Base-by-base conservation (phyloP, 2,329 filamentous ascomycete species). In the Tolypocladium sp. region DNA sequence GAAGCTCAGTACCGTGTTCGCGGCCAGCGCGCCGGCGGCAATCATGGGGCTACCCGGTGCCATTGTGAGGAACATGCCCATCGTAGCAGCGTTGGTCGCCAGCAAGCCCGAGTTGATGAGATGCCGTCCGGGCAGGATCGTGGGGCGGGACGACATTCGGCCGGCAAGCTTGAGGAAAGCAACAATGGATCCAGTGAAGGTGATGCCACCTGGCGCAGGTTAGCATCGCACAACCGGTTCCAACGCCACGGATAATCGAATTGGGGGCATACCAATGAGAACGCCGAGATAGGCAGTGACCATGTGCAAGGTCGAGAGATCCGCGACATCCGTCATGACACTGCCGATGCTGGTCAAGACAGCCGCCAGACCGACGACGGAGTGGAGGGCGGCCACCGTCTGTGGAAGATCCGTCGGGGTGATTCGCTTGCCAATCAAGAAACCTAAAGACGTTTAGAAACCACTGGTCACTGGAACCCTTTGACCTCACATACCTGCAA, bases 151-250 rank as follows among this genome's bases (percentile, higher is more conserved):
- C 0, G 88, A 88, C 86, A 96, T 92, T 62, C 80, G 86, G 3
- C 90, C 91, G 1, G 89, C 87, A 2, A 96, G 84, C 72, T 96
- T 96, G 69, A 95, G 73, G 74, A 95, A 96, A 0, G 92, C 92
- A 0, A 96, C 90, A 56, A 96, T 87, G 2, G 90, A 94, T 2
- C 92, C 92, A 0, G 91, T 96, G 69, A 96, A 96, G 0, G 92
- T 96, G 40, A 96, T 86, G 58, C 92, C 92, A 64, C 83, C 79
- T 81, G 49, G 20, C 20, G 20, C 17, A 0, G 41, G 53, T 61
- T 38, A 60, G 58, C 25, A 33, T 20, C 38, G 35, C 30, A 12
- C 1, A 9, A 22, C 15, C 22, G 9, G 2, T 65, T 65, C 27
- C 63, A 38, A 25, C 2, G 13, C 30, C 30, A 7, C 13, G 3